Evolutionary conservation across 306 rosid genomes (phyloP).

Genomic region (Prunus persica): DNA sequence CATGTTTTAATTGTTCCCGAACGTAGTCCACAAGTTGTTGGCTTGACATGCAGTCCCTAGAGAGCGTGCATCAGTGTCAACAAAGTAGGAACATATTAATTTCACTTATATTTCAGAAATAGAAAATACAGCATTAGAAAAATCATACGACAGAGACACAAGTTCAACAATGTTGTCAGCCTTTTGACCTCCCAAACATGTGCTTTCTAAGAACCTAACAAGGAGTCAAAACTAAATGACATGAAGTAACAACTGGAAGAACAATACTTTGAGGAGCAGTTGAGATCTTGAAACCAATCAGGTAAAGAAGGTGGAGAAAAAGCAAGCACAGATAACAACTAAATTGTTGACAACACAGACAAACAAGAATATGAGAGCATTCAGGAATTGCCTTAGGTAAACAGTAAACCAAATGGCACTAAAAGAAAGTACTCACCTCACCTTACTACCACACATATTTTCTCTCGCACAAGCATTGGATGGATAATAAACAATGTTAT

Average conservation of each 20-base stretch:
- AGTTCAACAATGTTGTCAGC: neutral
- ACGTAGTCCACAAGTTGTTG: conserved; percentile 85
- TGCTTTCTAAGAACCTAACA: neutral
- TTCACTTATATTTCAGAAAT: neutral
- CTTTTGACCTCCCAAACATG: neutral
- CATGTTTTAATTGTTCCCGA: conserved; percentile 59
- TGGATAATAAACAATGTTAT: too few relatives aligned
- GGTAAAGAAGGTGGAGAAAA: too few relatives aligned
- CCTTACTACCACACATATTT: too few relatives aligned
- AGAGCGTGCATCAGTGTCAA: neutral
- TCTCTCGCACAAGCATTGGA: too few relatives aligned
- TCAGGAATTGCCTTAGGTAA: too few relatives aligned
- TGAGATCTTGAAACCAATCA: too few relatives aligned
- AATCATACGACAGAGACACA: neutral
- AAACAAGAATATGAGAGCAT: too few relatives aligned
- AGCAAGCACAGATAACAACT: too few relatives aligned
- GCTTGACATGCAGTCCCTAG: conserved; percentile 97
- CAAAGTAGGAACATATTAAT: neutral
- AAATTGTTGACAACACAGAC: too few relatives aligned
- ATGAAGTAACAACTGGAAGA: neutral
- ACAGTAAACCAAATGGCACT: too few relatives aligned
- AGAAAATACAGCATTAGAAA: neutral
- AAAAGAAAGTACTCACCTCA: too few relatives aligned
- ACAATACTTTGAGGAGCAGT: too few relatives aligned
- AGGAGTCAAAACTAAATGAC: neutral